phyloP scores from a whole-genome alignment of 2,329 filamentous ascomycete species.

The Fusarium hainanense region DNA sequence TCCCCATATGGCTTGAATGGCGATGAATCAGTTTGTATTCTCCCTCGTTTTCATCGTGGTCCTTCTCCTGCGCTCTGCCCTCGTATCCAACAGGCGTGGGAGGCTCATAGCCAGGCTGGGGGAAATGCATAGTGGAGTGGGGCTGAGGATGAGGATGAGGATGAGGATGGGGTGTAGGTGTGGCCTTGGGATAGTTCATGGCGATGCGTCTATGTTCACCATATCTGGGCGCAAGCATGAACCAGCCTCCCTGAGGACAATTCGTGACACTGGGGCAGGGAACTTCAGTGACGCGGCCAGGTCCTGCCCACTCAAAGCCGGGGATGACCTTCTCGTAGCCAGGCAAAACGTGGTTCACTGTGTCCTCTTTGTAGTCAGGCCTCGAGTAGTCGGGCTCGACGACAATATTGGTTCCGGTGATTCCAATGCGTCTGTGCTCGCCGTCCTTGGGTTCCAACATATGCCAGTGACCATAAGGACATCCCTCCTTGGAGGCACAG shows the following conservation, averaged over 20 bases:
- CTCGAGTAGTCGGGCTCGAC: not conserved
- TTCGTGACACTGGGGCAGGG: not conserved
- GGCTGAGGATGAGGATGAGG: not conserved
- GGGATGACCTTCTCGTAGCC: slow-evolving; percentile 5
- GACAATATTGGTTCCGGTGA: not conserved
- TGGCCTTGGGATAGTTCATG: not conserved
- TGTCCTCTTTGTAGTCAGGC: not conserved
- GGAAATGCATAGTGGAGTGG: not conserved
- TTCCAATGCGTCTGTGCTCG: slow-evolving; percentile 1
- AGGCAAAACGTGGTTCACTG: not conserved
- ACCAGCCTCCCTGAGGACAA: not conserved
- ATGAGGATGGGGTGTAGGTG: not conserved
- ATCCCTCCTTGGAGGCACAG: not conserved
- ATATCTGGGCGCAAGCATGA: not conserved
- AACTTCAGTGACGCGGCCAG: not conserved
- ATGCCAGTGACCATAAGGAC: not conserved
- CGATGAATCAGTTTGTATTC: not conserved
- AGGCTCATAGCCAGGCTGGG: not conserved
- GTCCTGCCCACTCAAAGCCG: slow-evolving; percentile 2
- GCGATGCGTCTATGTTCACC: slow-evolving; percentile 1
- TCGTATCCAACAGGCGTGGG: not conserved
- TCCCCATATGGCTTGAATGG: not conserved
- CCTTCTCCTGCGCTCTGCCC: not conserved
- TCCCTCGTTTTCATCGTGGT: not conserved
- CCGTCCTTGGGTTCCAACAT: slow-evolving; percentile 4